phyloP scores from a whole-genome alignment of 1,284 basidiomycete species.

The Microbotryum intermedium region DNA sequence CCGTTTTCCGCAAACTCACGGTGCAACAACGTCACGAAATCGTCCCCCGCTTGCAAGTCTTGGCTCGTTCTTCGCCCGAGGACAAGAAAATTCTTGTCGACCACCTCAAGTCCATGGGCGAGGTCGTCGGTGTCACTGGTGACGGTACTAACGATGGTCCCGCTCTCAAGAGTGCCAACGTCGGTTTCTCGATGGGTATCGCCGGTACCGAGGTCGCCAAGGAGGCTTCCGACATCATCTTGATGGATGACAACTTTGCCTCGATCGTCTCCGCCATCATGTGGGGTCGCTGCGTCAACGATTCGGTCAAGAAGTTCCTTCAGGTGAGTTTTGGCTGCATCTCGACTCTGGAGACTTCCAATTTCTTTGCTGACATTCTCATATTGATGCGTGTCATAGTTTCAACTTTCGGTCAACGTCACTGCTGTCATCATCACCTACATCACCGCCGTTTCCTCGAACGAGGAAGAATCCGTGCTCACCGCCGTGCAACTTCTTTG shows the following conservation, averaged over 20 bases:
- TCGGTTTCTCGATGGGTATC: constrained; percentile 97
- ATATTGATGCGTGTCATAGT: constrained; percentile 37
- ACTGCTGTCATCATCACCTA: constrained; percentile 93
- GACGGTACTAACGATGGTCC: constrained; percentile 98
- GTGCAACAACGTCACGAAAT: constrained; percentile 46
- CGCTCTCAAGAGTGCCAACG: constrained; percentile 86
- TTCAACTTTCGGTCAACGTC: constrained; percentile 94
- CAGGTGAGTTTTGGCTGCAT: constrained; percentile 44
- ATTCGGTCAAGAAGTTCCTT: constrained; percentile 92
- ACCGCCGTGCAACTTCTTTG: constrained; percentile 93
- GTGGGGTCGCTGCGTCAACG: constrained; percentile 98
- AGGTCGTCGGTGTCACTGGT: constrained; percentile 93
- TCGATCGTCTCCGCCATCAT: constrained; percentile 95
- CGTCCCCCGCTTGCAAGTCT: constrained; percentile 50
- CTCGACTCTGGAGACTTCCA: no score
- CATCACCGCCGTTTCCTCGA: constrained; percentile 74
- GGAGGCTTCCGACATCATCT: constrained; percentile 96
- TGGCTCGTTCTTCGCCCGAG: constrained; percentile 91
- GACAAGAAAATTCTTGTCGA: constrained; percentile 93
- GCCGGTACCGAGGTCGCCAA: constrained; percentile 98
- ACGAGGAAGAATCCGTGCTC: constrained; percentile 68
- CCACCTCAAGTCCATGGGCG: constrained; percentile 73
- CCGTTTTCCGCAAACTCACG: constrained; percentile 51
- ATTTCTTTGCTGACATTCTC: not conserved
- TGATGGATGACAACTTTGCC: constrained; percentile 92